phyloP scores from a whole-genome alignment of 306 rosid genomes.

The Aeschynomene evenia region DNA sequence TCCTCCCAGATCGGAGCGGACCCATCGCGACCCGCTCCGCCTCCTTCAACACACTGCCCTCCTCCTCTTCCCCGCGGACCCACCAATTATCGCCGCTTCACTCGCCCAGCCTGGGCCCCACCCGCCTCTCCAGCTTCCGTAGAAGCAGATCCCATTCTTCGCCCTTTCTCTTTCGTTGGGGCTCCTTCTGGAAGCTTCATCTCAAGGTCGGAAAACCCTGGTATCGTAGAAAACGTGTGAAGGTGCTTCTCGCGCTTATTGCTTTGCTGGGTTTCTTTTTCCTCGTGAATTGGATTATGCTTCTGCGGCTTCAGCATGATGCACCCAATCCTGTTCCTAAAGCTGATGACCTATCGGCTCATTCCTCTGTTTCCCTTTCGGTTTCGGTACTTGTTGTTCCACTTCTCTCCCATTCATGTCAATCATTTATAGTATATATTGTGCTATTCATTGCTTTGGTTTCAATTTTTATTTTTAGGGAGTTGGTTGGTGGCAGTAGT shows the following conservation, averaged over 20 bases:
- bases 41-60: slow-evolving; percentile 38
- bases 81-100: slow-evolving; percentile 55
- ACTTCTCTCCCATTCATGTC: neutral
- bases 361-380: slow-evolving; percentile 39
- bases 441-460: neutral
- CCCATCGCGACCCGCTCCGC: slow-evolving; percentile 31
- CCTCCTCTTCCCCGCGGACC: slow-evolving; percentile 42
- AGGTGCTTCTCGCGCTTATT: slow-evolving; percentile 50
- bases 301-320: slow-evolving; percentile 54
- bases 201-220: slow-evolving; percentile 40
- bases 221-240: slow-evolving; percentile 58
- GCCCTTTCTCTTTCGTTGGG: slow-evolving; percentile 5
- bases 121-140: slow-evolving; percentile 55
- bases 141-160: slow-evolving; percentile 44
- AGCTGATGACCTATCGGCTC: slow-evolving; percentile 23
- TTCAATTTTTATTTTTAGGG: too few species aligned
- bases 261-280: slow-evolving; percentile 53
- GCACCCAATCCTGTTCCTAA: slow-evolving; percentile 12
- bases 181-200: neutral
- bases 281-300: slow-evolving; percentile 72
- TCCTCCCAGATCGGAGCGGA: slow-evolving; percentile 39
- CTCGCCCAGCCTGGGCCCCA: slow-evolving; percentile 55
- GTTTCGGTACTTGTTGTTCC: slow-evolving; percentile 15
- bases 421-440: too few species aligned
- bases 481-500: neutral